Evolutionary conservation across 306 rosid species (phyloP).

Genomic region (Cicer bijugum): DNA sequence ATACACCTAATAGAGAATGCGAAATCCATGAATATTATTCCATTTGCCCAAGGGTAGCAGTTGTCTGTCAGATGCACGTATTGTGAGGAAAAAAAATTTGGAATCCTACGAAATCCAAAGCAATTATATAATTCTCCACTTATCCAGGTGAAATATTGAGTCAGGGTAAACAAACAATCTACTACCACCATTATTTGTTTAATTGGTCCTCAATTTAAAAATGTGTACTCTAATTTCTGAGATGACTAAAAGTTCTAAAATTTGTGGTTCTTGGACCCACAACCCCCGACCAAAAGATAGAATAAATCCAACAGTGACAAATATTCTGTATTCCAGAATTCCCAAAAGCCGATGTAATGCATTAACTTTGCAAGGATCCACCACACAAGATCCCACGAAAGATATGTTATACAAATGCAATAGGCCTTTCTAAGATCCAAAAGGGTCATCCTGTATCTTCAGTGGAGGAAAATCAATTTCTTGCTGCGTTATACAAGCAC

Average conservation of each 20-base stretch:
- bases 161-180: neutral
- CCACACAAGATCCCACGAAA: no score
- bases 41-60: neutral
- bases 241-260: neutral
- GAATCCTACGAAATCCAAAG: neutral
- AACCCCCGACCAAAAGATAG: no score
- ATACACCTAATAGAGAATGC: neutral
- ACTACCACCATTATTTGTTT: neutral
- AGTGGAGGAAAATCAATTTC: no score
- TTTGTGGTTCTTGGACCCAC: no score
- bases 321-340: no score
- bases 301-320: no score
- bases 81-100: neutral
- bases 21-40: neutral
- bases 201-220: neutral
- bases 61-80: conserved; percentile 7
- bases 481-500: no score
- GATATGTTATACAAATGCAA: no score
- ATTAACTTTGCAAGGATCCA: no score
- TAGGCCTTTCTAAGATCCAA: no score
- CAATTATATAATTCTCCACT: neutral
- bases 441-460: no score
- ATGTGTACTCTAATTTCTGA: neutral
- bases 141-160: neutral
- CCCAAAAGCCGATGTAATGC: no score